Conservation (phyloP, 2,329 filamentous ascomycete genomes). For the Hypoxylon sp. region DNA sequence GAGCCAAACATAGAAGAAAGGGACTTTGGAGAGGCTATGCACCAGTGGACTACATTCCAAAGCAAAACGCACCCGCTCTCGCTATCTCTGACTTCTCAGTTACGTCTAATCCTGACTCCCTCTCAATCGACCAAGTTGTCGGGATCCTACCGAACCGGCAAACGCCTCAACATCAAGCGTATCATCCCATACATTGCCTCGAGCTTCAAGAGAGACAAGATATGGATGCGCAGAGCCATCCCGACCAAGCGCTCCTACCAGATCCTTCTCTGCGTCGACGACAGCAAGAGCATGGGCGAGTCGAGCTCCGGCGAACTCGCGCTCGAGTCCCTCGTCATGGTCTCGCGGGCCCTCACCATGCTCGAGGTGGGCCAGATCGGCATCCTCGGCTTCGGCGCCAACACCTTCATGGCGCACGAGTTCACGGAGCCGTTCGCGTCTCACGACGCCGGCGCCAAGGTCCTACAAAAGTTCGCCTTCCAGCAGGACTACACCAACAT, state of each 20-base stretch:
- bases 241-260: slow-evolving; percentile 96
- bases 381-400: slow-evolving; percentile 87
- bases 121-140: slow-evolving; percentile 96
- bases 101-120: slow-evolving; percentile 93
- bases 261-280: slow-evolving; percentile 96
- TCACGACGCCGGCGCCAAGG: slow-evolving; percentile 81
- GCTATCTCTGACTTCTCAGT: slow-evolving; percentile 89
- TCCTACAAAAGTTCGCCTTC: slow-evolving; percentile 88
- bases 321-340: slow-evolving; percentile 93
- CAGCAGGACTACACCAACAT: slow-evolving; percentile 89
- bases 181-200: slow-evolving; percentile 99
- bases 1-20: slow-evolving; percentile 58
- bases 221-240: slow-evolving; percentile 95
- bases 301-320: slow-evolving; percentile 80
- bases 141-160: slow-evolving; percentile 95
- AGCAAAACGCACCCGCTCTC: slow-evolving; percentile 86
- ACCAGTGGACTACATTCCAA: slow-evolving; percentile 89
- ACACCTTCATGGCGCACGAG: slow-evolving; percentile 86
- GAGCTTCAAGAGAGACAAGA: slow-evolving; percentile 98
- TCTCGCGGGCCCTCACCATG: slow-evolving; percentile 88
- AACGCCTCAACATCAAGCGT: slow-evolving; percentile 98
- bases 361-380: slow-evolving; percentile 95
- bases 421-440: slow-evolving; percentile 85
- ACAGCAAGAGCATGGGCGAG: slow-evolving; percentile 94
- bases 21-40: slow-evolving; percentile 69